phyloP scores from a whole-genome alignment of 768 basidiomycete genomes.

The Galerina sulciceps region DNA sequence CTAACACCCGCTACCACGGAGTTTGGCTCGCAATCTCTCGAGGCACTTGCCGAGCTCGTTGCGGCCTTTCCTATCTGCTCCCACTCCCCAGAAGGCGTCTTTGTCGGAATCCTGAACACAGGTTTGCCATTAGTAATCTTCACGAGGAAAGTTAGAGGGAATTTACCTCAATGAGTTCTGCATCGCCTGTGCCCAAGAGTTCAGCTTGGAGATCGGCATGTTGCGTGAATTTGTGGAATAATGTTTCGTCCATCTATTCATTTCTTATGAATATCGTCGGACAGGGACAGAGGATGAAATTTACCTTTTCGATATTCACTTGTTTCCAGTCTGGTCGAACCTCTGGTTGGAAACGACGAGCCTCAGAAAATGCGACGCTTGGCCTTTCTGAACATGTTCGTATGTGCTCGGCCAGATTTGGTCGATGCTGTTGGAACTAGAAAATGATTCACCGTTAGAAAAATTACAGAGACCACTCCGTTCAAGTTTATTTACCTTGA shows the following conservation, averaged over 20 bases:
- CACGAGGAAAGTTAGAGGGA: not conserved
- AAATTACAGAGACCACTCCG: not conserved
- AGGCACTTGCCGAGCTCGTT: conserved; percentile 79
- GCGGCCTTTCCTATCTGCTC: conserved; percentile 64
- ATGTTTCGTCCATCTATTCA: conserved; percentile 64
- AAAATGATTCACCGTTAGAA: conserved; percentile 3
- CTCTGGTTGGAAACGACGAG: conserved; percentile 64
- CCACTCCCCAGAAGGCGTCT: conserved; percentile 81
- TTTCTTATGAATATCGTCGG: not conserved
- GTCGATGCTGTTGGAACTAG: conserved; percentile 64
- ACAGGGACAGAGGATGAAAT: not conserved
- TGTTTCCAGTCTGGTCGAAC: conserved; percentile 70
- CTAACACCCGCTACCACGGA: conserved; percentile 40
- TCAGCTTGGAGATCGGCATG: conserved; percentile 61
- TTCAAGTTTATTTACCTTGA: conserved; percentile 53
- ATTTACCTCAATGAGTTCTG: conserved; percentile 69
- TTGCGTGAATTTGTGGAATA: conserved; percentile 75
- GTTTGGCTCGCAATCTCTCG: conserved; percentile 59
- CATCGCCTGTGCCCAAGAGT: conserved; percentile 67
- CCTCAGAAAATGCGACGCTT: conserved; percentile 68
- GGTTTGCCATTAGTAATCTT: conserved; percentile 7
- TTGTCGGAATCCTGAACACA: conserved; percentile 69
- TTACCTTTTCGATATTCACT: conserved; percentile 69
- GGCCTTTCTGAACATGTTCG: conserved; percentile 66
- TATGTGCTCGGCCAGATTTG: conserved; percentile 71